A percentile compares a stretch with the other conserved stretches of the same genome.
These are phyloP conservation scores for Abortiporus biennis DNA, from an alignment of 1,284 basidiomycete species.

Conservation along the genomic window DNA sequence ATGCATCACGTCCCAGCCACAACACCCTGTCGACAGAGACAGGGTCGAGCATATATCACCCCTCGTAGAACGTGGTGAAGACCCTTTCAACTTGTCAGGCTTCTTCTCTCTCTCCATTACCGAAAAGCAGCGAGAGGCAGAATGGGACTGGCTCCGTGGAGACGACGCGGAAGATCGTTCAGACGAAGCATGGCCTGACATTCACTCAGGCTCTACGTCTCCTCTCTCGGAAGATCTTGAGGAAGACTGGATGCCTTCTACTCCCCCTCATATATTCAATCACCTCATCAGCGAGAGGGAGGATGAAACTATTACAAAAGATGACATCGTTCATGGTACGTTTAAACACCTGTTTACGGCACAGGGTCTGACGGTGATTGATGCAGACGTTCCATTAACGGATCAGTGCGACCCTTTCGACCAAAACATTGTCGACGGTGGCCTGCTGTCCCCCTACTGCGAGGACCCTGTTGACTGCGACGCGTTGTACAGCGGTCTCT, in stretches of 20 bases:
- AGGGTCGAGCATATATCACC: slow-evolving; percentile 15
- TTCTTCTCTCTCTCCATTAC: slow-evolving; percentile 38
- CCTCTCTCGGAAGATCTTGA: slow-evolving; percentile 20
- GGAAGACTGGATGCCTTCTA: slow-evolving; percentile 16
- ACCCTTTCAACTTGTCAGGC: slow-evolving; percentile 43
- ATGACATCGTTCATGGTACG: too few relatives aligned
- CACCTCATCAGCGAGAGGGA: too few relatives aligned
- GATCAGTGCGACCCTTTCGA: too few relatives aligned
- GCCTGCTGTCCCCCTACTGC: slow-evolving; percentile 34
- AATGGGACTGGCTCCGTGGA: slow-evolving; percentile 37
- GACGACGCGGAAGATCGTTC: slow-evolving; percentile 18
- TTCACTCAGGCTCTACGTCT: slow-evolving; percentile 16
- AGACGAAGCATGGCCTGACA: slow-evolving; percentile 8
- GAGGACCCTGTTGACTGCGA: slow-evolving; percentile 37
- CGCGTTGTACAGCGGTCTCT: slow-evolving; percentile 31
- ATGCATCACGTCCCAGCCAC: too few relatives aligned
- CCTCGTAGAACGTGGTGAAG: slow-evolving; percentile 23
- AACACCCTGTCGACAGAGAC: too few relatives aligned
- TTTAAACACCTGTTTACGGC: too few relatives aligned
- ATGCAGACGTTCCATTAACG: too few relatives aligned
- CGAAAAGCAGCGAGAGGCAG: slow-evolving; percentile 19
- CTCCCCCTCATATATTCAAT: slow-evolving; percentile 18
- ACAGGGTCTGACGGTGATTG: too few relatives aligned
- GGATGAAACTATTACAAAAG: slow-evolving; percentile 20
- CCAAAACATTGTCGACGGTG: too few relatives aligned